A percentile compares a stretch with the other conserved stretches of the same genome.
Evolutionary conservation across 495 filamentous ascomycete species (phyloP).

Genomic region (Penicillium psychrofluorescens): DNA sequence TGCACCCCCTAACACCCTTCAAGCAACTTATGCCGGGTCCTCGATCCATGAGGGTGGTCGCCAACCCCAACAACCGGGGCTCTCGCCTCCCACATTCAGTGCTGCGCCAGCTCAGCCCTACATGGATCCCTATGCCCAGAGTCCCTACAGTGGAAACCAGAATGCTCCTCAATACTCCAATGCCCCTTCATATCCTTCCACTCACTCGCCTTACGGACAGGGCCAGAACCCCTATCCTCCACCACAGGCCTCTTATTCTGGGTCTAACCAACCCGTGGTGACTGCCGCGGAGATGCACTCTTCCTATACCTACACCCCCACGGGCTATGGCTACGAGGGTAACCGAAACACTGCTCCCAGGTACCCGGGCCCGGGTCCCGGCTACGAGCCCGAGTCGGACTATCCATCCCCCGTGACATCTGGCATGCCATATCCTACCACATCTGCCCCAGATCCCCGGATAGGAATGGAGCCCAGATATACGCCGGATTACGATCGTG

Average conservation of each 20-base stretch:
- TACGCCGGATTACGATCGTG: constrained; percentile 40
- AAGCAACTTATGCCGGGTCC: constrained; percentile 28
- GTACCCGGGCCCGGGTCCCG: constrained; percentile 38
- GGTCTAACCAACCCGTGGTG: constrained; percentile 28
- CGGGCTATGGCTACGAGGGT: constrained; percentile 35
- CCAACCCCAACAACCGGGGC: constrained; percentile 21
- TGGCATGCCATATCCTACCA: constrained; percentile 37
- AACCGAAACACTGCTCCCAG: constrained; percentile 40
- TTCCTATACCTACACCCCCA: constrained; percentile 35
- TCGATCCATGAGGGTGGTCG: constrained; percentile 31
- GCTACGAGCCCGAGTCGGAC: constrained; percentile 39
- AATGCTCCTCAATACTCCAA: constrained; percentile 24
- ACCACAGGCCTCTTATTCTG: constrained; percentile 31
- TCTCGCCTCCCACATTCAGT: constrained; percentile 33
- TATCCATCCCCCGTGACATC: constrained; percentile 34
- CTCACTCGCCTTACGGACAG: constrained; percentile 32
- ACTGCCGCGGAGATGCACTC: constrained; percentile 32
- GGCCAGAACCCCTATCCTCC: constrained; percentile 29
- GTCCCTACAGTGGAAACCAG: constrained; percentile 29
- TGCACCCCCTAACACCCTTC: constrained; percentile 24
- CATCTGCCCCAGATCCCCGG: constrained; percentile 39
- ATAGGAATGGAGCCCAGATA: constrained; percentile 45
- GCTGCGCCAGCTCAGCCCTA: constrained; percentile 28
- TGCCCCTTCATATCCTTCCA: constrained; percentile 25
- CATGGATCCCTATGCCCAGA: constrained; percentile 31